Conservation (phyloP, 2,329 filamentous ascomycete genomes). For the Knoxdaviesia proteae region DNA sequence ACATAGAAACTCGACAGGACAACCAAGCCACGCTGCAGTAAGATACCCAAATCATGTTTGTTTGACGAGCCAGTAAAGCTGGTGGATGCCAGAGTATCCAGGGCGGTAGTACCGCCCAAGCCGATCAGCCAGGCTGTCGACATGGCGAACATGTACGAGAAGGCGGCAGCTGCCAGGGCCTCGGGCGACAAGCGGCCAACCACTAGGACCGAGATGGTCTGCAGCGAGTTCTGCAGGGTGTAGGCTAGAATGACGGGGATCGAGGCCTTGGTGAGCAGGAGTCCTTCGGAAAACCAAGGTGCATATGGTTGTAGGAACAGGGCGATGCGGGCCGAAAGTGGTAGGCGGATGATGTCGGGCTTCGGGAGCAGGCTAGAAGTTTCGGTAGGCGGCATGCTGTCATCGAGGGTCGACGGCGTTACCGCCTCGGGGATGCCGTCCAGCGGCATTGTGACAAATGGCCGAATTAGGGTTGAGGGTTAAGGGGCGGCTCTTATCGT, state of each 20-base stretch:
- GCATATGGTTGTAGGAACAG: too few species aligned
- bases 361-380: too few species aligned
- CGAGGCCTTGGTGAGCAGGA: slow-evolving; percentile 46
- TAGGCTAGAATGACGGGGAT: slow-evolving; percentile 69
- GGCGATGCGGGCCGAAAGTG: too few species aligned
- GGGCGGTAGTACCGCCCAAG: slow-evolving; percentile 64
- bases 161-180: slow-evolving; percentile 61
- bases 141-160: slow-evolving; percentile 90
- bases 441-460: too few species aligned
- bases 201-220: slow-evolving; percentile 64
- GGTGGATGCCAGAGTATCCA: slow-evolving; percentile 68
- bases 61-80: slow-evolving; percentile 66
- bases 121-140: slow-evolving; percentile 73
- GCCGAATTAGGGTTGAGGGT: too few species aligned
- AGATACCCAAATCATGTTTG: slow-evolving; percentile 56
- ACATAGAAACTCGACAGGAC: slow-evolving; percentile 54
- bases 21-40: slow-evolving; percentile 57
- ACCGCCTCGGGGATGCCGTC: too few species aligned
- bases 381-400: too few species aligned
- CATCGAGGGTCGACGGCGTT: too few species aligned
- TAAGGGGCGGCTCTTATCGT: too few species aligned
- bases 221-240: slow-evolving; percentile 65
- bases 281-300: slow-evolving; percentile 35
- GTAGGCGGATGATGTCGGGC: too few species aligned
- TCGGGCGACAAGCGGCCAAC: slow-evolving; percentile 63